Evolutionary conservation across 2,329 filamentous ascomycete genomes (phyloP), one percentile per base, ranked within the genome.

Genomic region (Chaetomiaceae sp.): DNA sequence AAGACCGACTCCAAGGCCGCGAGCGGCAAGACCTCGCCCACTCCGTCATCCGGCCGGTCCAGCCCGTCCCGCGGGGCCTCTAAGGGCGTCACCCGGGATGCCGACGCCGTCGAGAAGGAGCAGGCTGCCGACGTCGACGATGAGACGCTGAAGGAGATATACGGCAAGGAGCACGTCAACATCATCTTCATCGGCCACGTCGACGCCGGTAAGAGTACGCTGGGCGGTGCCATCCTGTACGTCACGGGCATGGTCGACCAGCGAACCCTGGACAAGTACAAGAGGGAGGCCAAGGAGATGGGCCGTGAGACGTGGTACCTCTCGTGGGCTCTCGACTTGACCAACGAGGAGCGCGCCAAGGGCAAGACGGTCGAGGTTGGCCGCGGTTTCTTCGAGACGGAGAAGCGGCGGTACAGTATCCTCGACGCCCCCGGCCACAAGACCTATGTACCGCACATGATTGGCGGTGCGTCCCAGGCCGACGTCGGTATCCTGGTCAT

Each of bases 221-320:
- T 99, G 6, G 94, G 94, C 68, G 94, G 94, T 47, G 89, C 89
- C 48, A 95, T 99, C 59, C 79, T 99, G 14, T 96, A 94, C 70
- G 84, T 84, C 48, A 96, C 92, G 5, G 94, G 94, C 56, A 99
- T 97, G 94, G 94, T 99, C n/a, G 95, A 99, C 67, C 91, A 99
- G 73, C 84, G 94, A 69, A 99, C 94, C 33, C 83, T 99, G 79
- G 94, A 99, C 50, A 99, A 99, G 75, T 96, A 96, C 79, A 96
- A 92, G 81, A 84, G 83, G 64, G 95, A 99, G 66, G 92, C 94
- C 47, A 97, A 96, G 78, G 94, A 97, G 11, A 81, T 94, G 60
- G 94, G 94, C 49, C 88, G 91, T 76, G 94, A 97, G 75, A 95
- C 92, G 3, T 99, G 94, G 94, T 99, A 97, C 71, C 81, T 99